A percentile compares a stretch with the other conserved stretches of the same genome.
Conservation (phyloP, 495 filamentous ascomycete genomes). For the Hypoxylon trugodes region DNA sequence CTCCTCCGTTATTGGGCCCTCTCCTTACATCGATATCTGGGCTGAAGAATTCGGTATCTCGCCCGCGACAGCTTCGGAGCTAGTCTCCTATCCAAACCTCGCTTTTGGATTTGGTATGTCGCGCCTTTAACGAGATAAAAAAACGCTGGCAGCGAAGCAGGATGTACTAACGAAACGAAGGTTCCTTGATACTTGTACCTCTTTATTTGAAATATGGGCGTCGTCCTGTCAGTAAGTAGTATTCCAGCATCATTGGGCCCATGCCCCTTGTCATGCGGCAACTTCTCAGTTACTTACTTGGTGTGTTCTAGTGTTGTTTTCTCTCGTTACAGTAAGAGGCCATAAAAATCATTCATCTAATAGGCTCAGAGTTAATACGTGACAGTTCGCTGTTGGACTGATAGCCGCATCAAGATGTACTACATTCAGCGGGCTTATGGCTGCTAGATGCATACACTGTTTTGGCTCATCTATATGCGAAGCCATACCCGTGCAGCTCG, state of each 20-base stretch:
- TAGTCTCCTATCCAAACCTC: conserved; percentile 70
- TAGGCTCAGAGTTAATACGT: conserved; percentile 1
- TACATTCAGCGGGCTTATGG: conserved; percentile 63
- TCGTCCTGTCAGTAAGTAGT: conserved; percentile 66
- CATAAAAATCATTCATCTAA: background rate
- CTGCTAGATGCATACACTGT: conserved; percentile 61
- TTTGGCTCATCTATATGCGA: conserved; percentile 69
- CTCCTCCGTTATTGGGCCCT: conserved; percentile 63
- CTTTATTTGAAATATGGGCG: conserved; percentile 68
- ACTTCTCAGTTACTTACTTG: too few relatives aligned
- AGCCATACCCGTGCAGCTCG: conserved; percentile 68
- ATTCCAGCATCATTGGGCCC: too few relatives aligned
- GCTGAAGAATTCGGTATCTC: conserved; percentile 63
- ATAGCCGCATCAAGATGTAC: conserved; percentile 64
- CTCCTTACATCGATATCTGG: conserved; percentile 68
- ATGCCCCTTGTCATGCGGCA: too few relatives aligned
- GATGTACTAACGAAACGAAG: conserved; percentile 40
- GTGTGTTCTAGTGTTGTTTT: too few relatives aligned
- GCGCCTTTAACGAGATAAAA: background rate
- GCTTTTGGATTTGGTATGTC: conserved; percentile 66
- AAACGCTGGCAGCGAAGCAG: background rate
- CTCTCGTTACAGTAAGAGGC: conserved; percentile 56
- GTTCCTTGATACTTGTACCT: conserved; percentile 66
- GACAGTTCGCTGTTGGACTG: conserved; percentile 63
- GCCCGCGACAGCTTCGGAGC: conserved; percentile 58